Evolutionary conservation across 1,284 basidiomycete genomes (phyloP), one percentile per base, ranked within the genome.

Genomic region (Fomitopsis betulina): DNA sequence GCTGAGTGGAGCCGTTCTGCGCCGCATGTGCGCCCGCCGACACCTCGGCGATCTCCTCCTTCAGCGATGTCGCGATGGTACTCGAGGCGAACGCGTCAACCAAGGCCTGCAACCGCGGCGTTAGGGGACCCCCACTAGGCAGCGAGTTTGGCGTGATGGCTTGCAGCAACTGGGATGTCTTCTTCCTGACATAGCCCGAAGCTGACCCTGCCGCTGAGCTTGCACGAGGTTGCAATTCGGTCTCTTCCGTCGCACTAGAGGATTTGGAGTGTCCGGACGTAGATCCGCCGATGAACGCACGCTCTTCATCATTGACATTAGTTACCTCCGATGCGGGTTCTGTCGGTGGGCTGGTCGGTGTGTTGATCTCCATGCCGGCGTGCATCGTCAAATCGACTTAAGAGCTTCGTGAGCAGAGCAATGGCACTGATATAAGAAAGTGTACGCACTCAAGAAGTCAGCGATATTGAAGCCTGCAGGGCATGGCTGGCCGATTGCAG

Each of bases 391-490:
- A 71, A 71, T 98, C 95, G 65, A 97, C 86, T 88, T 64, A 1
- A 19, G 9, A 15, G 37, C 15, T 23, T 13, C 43, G 25, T 65
- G 17, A 64, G 47, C 7, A 33, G 5, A 3, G 27, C 27, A 8
- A 32, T 13, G n/a, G 38, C 25, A 1, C n/a, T n/a, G 15, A 5
- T 57, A 9, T 13, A 30, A 9, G 23, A 54, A 6, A 6, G 33
- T 33, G 27, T 33, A 82, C 89, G 60, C 69, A 93, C 93, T 97
- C 60, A 97, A 75, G 72, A 88, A 96, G 73, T 99, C 96, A 0
- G 95, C 96, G 65, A 98, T 91, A 70, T 99, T 99, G 75, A 95
- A 98, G 0, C 96, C 96, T n/a, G 86, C 77, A 8, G 96, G 96
- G 70, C 96, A 99, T 0, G 87, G 81, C 61, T 89, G 83, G 0